These are phyloP conservation scores for Chaetomium globosum DNA, from an alignment of 2,329 filamentous ascomycete genomes.

Conservation along the genomic window DNA sequence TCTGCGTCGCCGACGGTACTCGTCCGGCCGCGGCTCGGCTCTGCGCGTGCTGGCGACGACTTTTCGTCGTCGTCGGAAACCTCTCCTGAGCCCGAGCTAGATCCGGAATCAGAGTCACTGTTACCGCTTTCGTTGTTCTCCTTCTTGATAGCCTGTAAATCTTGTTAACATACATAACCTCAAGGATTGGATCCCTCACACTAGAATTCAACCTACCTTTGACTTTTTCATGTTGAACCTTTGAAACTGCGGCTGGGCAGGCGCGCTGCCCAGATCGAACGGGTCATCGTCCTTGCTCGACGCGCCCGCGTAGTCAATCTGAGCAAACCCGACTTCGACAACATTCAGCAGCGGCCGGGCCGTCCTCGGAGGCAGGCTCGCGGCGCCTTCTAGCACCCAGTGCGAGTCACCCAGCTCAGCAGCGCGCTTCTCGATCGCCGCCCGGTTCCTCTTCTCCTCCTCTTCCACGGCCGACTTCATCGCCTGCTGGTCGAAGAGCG, in stretches of 20 bases:
- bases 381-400: conserved; percentile 69
- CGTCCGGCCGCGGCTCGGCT: conserved; percentile 37
- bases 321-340: conserved; percentile 60
- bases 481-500: conserved; percentile 59
- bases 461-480: conserved; percentile 66
- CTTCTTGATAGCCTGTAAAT: conserved; percentile 15
- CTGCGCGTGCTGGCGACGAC: conserved; percentile 12
- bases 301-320: conserved; percentile 48
- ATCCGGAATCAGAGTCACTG: conserved; percentile 26
- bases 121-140: conserved; percentile 22
- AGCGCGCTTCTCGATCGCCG: conserved; percentile 63
- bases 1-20: conserved; percentile 12
- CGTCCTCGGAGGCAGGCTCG: conserved; percentile 39
- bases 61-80: conserved; percentile 42
- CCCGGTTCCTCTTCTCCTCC: conserved; percentile 67
- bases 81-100: conserved; percentile 43
- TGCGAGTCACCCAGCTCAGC: conserved; percentile 68
- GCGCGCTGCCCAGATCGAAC: conserved; percentile 24
- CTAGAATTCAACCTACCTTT: conserved; percentile 33
- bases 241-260: conserved; percentile 31
- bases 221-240: conserved; percentile 43
- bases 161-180: conserved; percentile 17
- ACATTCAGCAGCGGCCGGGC: conserved; percentile 54
- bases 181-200: no score
- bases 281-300: conserved; percentile 43